Base-by-base conservation (phyloP, 2,329 filamentous ascomycete species). In the Boeremia lycopersici region DNA sequence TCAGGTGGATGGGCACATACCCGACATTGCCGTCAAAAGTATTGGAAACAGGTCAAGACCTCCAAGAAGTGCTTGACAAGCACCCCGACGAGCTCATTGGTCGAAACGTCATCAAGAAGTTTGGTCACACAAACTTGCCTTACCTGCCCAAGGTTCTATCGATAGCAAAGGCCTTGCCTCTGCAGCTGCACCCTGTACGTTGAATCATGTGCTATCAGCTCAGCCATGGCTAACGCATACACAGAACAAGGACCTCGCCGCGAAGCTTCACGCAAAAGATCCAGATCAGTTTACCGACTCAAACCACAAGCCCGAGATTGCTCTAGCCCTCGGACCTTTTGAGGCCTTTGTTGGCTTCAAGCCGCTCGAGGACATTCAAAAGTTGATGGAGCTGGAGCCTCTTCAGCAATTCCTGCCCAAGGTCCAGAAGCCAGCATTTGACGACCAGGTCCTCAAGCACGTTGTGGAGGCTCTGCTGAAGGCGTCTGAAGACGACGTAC, bases 231-330 rank as follows among this genome's bases (percentile, higher is more conserved):
- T 66, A 45, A 67, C 35, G 17, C 29, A 1, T 19, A 10, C 15
- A 4, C 17, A 75, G 29, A 84, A 91, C 76, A 89, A 88, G 66
- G 77, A 82, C 0, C 81, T 91, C 1, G 83, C 89, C 0, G 75
- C 80, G 8, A 80, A 86, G 63, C 80, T 91, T 2, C 87, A 91
- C 74, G 70, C 81, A 48, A 71, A 84, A 60, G 80, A 90, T 48
- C 88, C 89, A 0, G 74, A 84, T 2, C 82, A 85, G 53, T 92
- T 89, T 71, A 84, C 83, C 1, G 89, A 93, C 61, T 77, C 83
- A 2, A 92, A 92, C 71, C 89, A 92, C 78, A 92, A 92, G 74
- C 89, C 89, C 1, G 89, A 93, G 69, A 92, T 93, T 48, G 89
- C 89, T 0, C 78, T 93, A 1, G 89, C 89, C 0, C 75, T 92